Evolutionary conservation across 306 rosid genomes (phyloP), one percentile per base, ranked within the genome.

Genomic region (Cucumis hystrix): DNA sequence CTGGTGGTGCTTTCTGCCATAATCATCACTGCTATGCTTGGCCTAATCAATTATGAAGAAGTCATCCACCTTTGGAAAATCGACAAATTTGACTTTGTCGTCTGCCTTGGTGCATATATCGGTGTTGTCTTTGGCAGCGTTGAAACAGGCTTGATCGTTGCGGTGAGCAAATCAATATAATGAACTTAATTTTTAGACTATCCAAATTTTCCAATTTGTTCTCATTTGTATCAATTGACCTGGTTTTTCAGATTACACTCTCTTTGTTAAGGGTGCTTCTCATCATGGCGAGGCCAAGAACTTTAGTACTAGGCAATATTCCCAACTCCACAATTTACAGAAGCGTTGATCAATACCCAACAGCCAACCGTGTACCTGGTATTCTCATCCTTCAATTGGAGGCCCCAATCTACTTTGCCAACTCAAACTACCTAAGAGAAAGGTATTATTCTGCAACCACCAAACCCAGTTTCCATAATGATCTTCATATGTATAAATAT

Each of bases 31-130:
- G 87, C 89, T n/a, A 84, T 86, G 87, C 39, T 86, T 0, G 81
- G 87, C 57, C 79, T 86, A 39, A 74, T 86, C 14, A 83, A 86
- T 56, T 77, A 83, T 9, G 83, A 84, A 62, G 79, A 85, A 39
- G 82, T 69, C 74, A 74, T 86, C 83, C 89, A 82, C 59, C 87
- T 86, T 63, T 86, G 87, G 87, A 86, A 86, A 76, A 21, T 86
- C 0, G 89, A 86, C 80, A 86, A 86, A 62, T 41, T 81, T 16
- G 89, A 86, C 49, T 83, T 81, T 51, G 16, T 78, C 11, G 83
- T 84, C 13, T 84, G 89, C 77, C 39, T 82, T 3, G 63, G 81
- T 4, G 89, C 89, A 13, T 86, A 68, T 60, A 33, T 81, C 3
- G 87, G 89, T 15, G 87, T 84, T 37, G 83, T 77, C 69, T 81